A percentile compares a stretch with the other conserved stretches of the same genome.
These are phyloP conservation scores for Exophiala sp. DNA, from an alignment of 2,329 filamentous ascomycete species.

Conservation along the genomic window DNA sequence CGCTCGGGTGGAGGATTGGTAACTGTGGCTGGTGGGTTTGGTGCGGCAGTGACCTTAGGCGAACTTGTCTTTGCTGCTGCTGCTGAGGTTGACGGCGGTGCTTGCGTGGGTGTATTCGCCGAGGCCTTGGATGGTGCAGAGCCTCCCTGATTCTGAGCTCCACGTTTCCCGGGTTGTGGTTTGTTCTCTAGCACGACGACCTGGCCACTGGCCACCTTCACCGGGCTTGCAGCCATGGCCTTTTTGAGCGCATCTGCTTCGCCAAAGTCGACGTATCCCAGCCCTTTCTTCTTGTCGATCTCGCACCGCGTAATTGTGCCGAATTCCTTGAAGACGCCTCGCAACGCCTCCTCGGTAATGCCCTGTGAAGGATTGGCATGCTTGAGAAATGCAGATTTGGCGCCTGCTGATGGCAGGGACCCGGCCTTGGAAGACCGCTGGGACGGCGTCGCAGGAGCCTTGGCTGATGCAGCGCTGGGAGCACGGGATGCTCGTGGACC, in stretches of 20 bases:
- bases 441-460: slow-evolving; percentile 10
- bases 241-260: slow-evolving; percentile 66
- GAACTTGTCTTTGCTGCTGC: not conserved
- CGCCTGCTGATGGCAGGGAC: slow-evolving; percentile 40
- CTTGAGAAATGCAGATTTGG: slow-evolving; percentile 68
- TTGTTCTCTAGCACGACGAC: slow-evolving; percentile 83
- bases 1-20: not conserved
- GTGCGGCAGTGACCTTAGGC: not conserved
- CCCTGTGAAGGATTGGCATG: slow-evolving; percentile 85
- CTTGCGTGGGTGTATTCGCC: not conserved
- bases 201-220: slow-evolving; percentile 74
- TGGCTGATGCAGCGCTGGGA: slow-evolving; percentile 13
- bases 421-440: slow-evolving; percentile 29
- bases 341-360: slow-evolving; percentile 74
- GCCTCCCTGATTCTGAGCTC: slow-evolving; percentile 1
- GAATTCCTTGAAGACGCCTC: slow-evolving; percentile 66
- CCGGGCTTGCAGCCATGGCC: slow-evolving; percentile 73
- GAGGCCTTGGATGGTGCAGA: slow-evolving; percentile 3
- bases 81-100: not conserved
- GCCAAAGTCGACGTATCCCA: slow-evolving; percentile 85
- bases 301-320: slow-evolving; percentile 74
- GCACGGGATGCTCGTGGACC: slow-evolving; percentile 25
- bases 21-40: not conserved
- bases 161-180: slow-evolving; percentile 22
- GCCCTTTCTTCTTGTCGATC: slow-evolving; percentile 90